Base-by-base conservation (phyloP, 2,329 filamentous ascomycete genomes). In the Alternaria longipes region DNA sequence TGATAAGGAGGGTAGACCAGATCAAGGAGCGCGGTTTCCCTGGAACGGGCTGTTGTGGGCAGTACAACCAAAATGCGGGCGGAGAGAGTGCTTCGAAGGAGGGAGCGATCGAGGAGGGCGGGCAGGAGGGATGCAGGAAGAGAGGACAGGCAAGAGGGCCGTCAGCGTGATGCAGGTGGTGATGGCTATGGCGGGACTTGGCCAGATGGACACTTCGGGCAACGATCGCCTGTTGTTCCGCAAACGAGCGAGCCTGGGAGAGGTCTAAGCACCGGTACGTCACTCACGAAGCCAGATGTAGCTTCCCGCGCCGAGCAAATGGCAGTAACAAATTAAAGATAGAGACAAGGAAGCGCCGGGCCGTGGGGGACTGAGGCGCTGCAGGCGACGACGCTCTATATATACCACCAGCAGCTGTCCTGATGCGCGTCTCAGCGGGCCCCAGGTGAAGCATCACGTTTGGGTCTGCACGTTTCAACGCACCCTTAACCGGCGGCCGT, bases 21-120 rank as follows among this genome's bases (percentile, higher is more conserved):
- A 70, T 74, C 73, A 78, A 78, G 74, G 75, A 78, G 77, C 65
- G 70, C 74, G 71, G 73, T 67, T 78, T 78, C 76, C 77, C 74
- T 72, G 66, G 69, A 53, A 62, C 60, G 74, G 72, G 72, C 59
- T 57, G 74, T 63, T 62, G 62, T 65, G 52, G 66, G 62, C 63
- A 67, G 60, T 68, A 70, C 67, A 63, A 69, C 67, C 73, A 71
- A 64, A 71, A 73, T 67, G 66, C 64, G 67, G 74, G 62, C 54
- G 69, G 74, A 78, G 74, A 65, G 76, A 76, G 72, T 70, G 76
- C 69, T 70, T 64, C 66, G 74, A 77, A 78, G 71, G 76, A 78
- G 71, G 72, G 73, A 77, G 77, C 74, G 74, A 75, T 74, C 55
- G 72, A 64, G 65, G 58, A 46, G 28, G 65, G 69, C 67, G 68